Base-by-base conservation (phyloP, 2,329 filamentous ascomycete species). In the Exophiala dermatitidis region DNA sequence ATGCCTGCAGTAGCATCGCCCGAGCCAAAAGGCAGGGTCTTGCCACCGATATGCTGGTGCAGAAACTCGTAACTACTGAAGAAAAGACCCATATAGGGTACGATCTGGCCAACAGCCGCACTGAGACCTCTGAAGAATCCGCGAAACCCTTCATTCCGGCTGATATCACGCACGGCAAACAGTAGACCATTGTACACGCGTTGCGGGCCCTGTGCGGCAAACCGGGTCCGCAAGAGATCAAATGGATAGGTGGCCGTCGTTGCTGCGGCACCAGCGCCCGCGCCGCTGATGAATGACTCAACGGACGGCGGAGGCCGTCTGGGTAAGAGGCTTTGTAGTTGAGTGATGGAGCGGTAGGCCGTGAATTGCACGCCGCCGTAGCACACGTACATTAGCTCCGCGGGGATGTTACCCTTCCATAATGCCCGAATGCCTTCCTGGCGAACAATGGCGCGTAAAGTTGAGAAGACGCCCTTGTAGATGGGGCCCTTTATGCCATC, bases 401-500 rank as follows among this genome's bases (percentile, higher is more conserved):
- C 93, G 37, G 93, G 90, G 54, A 98, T 83, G 68, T 98, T 98
- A 68, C 93, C 93, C 76, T 97, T 97, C 93, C 93, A 98, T 60
- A 98, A 79, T 31, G 83, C 86, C 49, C 85, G 85, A 61, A 97
- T 67, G 40, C 93, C 93, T 69, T 98, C 93, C 65, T 90, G 77
- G 30, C 74, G 75, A 48, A 91, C 69, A 64, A 97, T 97, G 57
- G 85, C 80, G 53, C 78, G 79, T 67, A 95, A 75, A 1, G 90
- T 95, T 7, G 80, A 77, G 38, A 90, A 64, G 0, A 88, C 89
- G 62, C 89, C 89, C 66, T 85, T 88, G 71, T 68, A 67, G 50
- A 77, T 47, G 63, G 72, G 71, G 1, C 69, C 75, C 47, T 67
- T 64, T 53, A 76, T 64, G 59, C 71, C 65, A 48, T 73, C 73